Evolutionary conservation across 768 basidiomycete species (phyloP).

Genomic region (Suillus subaureus): DNA sequence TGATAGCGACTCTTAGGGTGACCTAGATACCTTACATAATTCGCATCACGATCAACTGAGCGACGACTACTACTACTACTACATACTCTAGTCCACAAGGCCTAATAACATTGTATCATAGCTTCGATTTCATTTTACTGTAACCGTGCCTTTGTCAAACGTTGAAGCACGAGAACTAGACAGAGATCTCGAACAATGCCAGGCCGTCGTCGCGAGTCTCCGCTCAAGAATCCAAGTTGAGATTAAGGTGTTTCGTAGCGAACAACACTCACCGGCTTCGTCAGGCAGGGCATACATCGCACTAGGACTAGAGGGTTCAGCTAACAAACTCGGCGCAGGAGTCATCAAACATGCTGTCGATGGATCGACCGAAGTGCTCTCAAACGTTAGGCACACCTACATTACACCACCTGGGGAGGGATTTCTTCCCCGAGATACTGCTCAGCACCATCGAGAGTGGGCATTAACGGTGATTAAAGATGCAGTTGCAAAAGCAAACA

Average conservation of each 20-base stretch:
- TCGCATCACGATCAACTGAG: background rate
- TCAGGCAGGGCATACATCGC: constrained; percentile 75
- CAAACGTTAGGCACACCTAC: constrained; percentile 97
- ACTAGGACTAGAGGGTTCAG: constrained; percentile 96
- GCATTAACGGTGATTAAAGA: constrained; percentile 77
- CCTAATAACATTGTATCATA: constrained; percentile 2
- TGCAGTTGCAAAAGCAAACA: constrained; percentile 65
- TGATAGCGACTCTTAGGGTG: background rate
- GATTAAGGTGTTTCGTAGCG: constrained; percentile 19
- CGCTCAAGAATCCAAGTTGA: constrained; percentile 38
- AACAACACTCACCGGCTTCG: constrained; percentile 12
- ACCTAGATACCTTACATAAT: constrained; percentile 1
- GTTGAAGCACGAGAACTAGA: background rate
- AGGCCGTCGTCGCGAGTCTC: constrained; percentile 22
- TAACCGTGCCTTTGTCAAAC: background rate
- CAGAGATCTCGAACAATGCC: constrained; percentile 20
- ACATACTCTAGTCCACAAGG: no score
- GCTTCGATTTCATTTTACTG: background rate
- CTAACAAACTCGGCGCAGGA: constrained; percentile 96
- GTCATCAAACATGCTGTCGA: constrained; percentile 82
- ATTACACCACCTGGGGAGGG: constrained; percentile 98
- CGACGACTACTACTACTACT: background rate
- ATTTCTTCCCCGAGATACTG: constrained; percentile 94
- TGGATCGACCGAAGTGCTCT: constrained; percentile 75
- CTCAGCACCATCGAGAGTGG: constrained; percentile 96